Conservation (phyloP, 257 asterid genomes). For the Fraxinus excelsior region DNA sequence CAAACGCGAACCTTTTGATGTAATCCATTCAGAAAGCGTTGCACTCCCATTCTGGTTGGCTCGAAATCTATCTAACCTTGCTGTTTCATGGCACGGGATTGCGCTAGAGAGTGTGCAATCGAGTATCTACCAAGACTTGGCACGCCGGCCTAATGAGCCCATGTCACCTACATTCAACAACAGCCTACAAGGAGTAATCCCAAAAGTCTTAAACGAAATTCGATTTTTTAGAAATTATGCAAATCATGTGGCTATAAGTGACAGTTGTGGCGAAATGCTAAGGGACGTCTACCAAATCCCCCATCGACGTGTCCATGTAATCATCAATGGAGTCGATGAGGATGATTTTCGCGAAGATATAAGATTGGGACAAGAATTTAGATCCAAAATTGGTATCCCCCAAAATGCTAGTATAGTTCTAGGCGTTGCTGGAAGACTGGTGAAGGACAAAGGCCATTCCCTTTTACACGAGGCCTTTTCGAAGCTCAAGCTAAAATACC, state of each 20-base stretch:
- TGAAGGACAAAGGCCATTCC: constrained; percentile 93
- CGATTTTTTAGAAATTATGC: constrained; percentile 74
- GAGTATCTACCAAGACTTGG: constrained; percentile 70
- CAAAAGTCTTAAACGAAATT: constrained; percentile 74
- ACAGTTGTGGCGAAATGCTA: constrained; percentile 94
- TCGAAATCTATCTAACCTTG: constrained; percentile 52
- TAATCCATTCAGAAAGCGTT: constrained; percentile 85
- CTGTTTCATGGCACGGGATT: constrained; percentile 91
- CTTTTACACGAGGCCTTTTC: constrained; percentile 75
- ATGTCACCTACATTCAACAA: constrained; percentile 53
- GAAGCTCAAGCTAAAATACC: constrained; percentile 43
- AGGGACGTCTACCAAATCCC: constrained; percentile 91
- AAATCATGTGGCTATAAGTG: constrained; percentile 89
- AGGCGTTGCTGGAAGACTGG: constrained; percentile 87
- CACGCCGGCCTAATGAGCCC: constrained; percentile 48
- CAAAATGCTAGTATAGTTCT: constrained; percentile 66
- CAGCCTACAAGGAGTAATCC: constrained; percentile 60
- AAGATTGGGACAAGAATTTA: constrained; percentile 42
- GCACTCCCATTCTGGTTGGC: constrained; percentile 80
- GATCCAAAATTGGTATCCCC: constrained; percentile 67
- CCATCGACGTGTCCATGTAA: constrained; percentile 68
- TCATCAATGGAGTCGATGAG: constrained; percentile 77
- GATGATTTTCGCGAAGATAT: constrained; percentile 57
- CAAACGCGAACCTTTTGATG: constrained; percentile 48
- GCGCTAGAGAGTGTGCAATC: constrained; percentile 90